Percentiles rank a stretch among this genome's conserved stretches.
Conservation (phyloP, 2,329 filamentous ascomycete species). For the Talaromyces pinophilus region DNA sequence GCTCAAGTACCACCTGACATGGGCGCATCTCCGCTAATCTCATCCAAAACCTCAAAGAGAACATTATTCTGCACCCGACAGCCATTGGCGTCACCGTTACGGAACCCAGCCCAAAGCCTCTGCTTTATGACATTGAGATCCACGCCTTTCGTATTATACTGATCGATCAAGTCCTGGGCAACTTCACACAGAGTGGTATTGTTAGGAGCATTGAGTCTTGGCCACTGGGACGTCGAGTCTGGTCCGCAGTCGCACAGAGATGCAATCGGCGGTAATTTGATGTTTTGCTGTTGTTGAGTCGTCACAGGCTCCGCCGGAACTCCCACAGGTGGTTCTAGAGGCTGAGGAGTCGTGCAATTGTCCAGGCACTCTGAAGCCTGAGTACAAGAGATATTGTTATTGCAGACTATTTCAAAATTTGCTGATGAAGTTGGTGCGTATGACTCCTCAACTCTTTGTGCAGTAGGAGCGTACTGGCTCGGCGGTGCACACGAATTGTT, state of each 20-base stretch:
- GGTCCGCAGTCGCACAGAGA: slow-evolving; percentile 22
- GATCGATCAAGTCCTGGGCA: slow-evolving; percentile 40
- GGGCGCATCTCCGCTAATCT: slow-evolving; percentile 33
- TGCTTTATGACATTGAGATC: slow-evolving; percentile 40
- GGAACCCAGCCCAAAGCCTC: slow-evolving; percentile 39
- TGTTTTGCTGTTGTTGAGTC: slow-evolving; percentile 11
- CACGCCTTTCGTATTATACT: slow-evolving; percentile 40
- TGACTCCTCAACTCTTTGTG: background rate
- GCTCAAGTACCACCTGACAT: slow-evolving; percentile 13
- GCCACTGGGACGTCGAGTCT: slow-evolving; percentile 24
- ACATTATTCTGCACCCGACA: slow-evolving; percentile 46
- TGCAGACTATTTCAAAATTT: background rate
- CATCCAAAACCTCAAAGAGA: slow-evolving; percentile 44
- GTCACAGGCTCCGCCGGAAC: background rate
- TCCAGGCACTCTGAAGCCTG: background rate
- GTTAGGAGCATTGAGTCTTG: slow-evolving; percentile 31
- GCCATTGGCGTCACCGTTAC: slow-evolving; percentile 33
- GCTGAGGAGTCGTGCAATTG: background rate
- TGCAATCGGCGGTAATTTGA: slow-evolving; percentile 19
- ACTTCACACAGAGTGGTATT: slow-evolving; percentile 43
- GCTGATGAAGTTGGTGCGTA: background rate
- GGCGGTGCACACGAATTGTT: background rate
- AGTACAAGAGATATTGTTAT: background rate
- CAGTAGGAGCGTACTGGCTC: background rate
- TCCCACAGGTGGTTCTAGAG: background rate